Percentiles rank a stretch among this genome's conserved stretches.
phyloP scores from a whole-genome alignment of 306 rosid genomes.

The Pyrus pyrifolia region DNA sequence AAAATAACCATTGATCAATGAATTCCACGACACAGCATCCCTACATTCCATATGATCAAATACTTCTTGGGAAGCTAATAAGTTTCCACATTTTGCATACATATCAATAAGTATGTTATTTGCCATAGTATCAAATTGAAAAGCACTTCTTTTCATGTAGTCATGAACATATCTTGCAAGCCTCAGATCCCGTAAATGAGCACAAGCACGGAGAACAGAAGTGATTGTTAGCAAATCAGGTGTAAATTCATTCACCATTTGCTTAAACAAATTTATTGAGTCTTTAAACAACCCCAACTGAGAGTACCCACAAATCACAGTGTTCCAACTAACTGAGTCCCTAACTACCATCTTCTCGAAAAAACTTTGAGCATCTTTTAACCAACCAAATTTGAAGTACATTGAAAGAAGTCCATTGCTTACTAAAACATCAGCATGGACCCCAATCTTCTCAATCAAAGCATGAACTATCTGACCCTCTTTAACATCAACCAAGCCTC shows the following conservation, averaged over 20 bases:
- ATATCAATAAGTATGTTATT: constrained; percentile 37
- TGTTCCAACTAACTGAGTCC: constrained; percentile 54
- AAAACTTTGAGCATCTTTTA: constrained; percentile 24
- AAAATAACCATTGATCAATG: constrained; percentile 45
- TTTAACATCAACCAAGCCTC: constrained; percentile 17
- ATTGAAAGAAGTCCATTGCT: constrained; percentile 34
- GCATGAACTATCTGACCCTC: constrained; percentile 24
- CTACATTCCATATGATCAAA: constrained; percentile 39
- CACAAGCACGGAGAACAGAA: constrained; percentile 29
- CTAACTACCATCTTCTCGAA: constrained; percentile 47
- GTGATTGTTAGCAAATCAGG: constrained; percentile 31
- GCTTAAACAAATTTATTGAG: constrained; percentile 20
- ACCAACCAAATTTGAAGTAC: constrained; percentile 23
- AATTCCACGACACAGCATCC: constrained; percentile 51
- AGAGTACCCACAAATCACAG: constrained; percentile 53
- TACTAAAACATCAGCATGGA: constrained; percentile 19
- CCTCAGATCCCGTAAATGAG: constrained; percentile 16
- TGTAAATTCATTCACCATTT: constrained; percentile 22
- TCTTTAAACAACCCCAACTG: constrained; percentile 21
- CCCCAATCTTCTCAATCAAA: constrained; percentile 23
- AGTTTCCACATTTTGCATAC: constrained; percentile 49
- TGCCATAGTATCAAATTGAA: constrained; percentile 30
- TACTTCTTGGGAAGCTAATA: constrained; percentile 37
- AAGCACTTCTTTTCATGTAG: constrained; percentile 33
- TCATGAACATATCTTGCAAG: constrained; percentile 42